Conservation (phyloP, 2,329 filamentous ascomycete genomes). For the Claviceps sorghi region DNA sequence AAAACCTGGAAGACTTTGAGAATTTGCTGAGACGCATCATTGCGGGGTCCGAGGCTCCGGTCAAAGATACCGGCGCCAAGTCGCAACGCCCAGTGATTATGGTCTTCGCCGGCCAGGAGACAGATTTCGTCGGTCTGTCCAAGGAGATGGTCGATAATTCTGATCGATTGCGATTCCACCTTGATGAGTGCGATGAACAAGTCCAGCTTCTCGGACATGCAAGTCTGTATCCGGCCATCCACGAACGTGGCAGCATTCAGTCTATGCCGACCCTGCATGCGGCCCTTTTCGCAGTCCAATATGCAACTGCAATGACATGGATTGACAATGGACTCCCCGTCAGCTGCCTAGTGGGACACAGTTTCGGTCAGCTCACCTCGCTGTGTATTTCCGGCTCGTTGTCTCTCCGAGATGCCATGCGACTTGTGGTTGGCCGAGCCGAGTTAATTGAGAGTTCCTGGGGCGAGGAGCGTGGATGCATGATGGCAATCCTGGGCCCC, state of each 20-base stretch:
- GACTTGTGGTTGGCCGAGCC: slow-evolving; percentile 16
- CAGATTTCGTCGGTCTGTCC: slow-evolving; percentile 16
- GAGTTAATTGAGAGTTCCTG: slow-evolving; percentile 17
- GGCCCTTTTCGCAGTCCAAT: slow-evolving; percentile 25
- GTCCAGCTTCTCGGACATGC: slow-evolving; percentile 7
- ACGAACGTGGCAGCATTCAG: slow-evolving; percentile 10
- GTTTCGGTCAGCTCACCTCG: slow-evolving; percentile 27
- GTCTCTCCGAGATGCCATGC: slow-evolving; percentile 17
- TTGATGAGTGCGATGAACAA: slow-evolving; percentile 5
- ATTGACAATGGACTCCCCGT: slow-evolving; percentile 18
- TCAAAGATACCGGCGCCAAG: not conserved
- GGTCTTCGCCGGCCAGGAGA: slow-evolving; percentile 18
- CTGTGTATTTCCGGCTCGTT: slow-evolving; percentile 21
- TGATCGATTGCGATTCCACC: slow-evolving; percentile 10
- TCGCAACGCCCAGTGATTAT: slow-evolving; percentile 19
- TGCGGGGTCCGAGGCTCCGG: not conserved
- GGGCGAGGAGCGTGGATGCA: slow-evolving; percentile 22
- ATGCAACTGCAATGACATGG: slow-evolving; percentile 21
- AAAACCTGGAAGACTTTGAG: slow-evolving; percentile 8
- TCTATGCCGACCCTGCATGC: slow-evolving; percentile 22
- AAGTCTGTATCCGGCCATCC: slow-evolving; percentile 20
- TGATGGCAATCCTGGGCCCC: slow-evolving; percentile 19
- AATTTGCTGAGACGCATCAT: slow-evolving; percentile 9
- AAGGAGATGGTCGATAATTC: slow-evolving; percentile 15
- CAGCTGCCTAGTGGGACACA: slow-evolving; percentile 21